Evolutionary conservation across 192 early-diverging fungal species (phyloP).

Genomic region (Entophlyctis luteolus): DNA sequence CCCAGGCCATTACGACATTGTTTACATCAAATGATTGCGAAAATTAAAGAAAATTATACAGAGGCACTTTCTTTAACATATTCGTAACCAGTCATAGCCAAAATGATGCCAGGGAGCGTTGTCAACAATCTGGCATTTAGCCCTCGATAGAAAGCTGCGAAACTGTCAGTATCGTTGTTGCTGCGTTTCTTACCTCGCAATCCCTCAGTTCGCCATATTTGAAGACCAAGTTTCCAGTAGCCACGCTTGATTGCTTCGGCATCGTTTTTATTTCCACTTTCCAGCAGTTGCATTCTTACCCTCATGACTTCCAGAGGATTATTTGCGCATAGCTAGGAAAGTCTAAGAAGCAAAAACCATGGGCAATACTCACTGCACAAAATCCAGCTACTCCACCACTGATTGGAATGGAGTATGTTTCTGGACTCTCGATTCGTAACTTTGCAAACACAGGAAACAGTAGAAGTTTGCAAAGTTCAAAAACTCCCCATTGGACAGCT

Average conservation of each 20-base stretch:
- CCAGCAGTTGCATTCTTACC: slow-evolving; percentile 41
- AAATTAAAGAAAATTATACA: slow-evolving; percentile 2
- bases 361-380: slow-evolving; percentile 26
- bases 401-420: slow-evolving; percentile 23
- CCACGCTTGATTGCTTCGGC: slow-evolving; percentile 33
- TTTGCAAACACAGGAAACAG: slow-evolving; percentile 17
- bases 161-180: neutral
- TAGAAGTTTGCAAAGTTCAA: slow-evolving; percentile 39
- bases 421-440: slow-evolving; percentile 8
- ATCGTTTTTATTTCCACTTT: slow-evolving; percentile 29
- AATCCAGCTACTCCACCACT: slow-evolving; percentile 35
- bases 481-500: slow-evolving; percentile 50
- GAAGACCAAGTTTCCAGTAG: slow-evolving; percentile 30
- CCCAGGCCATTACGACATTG: slow-evolving; percentile 70
- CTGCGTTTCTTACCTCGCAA: slow-evolving; percentile 2
- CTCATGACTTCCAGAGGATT: slow-evolving; percentile 48
- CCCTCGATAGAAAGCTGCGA: slow-evolving; percentile 40
- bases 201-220: slow-evolving; percentile 36
- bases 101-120: slow-evolving; percentile 41
- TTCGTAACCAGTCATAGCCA: slow-evolving; percentile 48
- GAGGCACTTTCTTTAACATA: slow-evolving; percentile 32
- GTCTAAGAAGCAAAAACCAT: neutral
- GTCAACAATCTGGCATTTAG: slow-evolving; percentile 33
- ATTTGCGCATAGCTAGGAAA: slow-evolving; percentile 28
- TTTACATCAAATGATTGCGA: slow-evolving; percentile 46